Percentiles rank a stretch among this genome's conserved stretches.
phyloP scores from a whole-genome alignment of 139 green algal species.

The Bryopsis sp. region DNA sequence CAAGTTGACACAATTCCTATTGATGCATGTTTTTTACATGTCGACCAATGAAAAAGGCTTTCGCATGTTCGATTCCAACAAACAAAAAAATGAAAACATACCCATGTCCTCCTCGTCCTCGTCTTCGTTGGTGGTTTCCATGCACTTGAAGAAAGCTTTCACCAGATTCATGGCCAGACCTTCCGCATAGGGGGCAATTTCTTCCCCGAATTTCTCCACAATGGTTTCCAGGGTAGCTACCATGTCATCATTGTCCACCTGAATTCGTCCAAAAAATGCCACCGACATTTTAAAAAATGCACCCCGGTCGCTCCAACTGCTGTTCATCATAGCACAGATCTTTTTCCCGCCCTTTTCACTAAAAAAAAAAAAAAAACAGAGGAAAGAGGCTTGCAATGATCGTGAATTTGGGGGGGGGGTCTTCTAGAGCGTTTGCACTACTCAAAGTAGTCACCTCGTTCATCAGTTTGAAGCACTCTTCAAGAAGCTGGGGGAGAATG shows the following conservation, averaged over 20 bases:
- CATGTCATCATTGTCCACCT: slow-evolving; percentile 87
- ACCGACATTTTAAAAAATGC: too few species aligned
- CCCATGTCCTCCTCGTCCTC: slow-evolving; percentile 45
- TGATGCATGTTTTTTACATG: too few species aligned
- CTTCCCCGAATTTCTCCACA: slow-evolving; percentile 88
- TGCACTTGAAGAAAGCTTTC: slow-evolving; percentile 48
- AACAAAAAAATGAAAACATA: too few species aligned
- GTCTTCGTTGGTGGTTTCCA: slow-evolving; percentile 30
- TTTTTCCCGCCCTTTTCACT: too few species aligned
- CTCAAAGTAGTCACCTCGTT: slow-evolving; percentile 60
- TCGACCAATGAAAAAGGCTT: too few species aligned
- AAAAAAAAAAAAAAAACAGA: too few species aligned
- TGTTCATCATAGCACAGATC: too few species aligned
- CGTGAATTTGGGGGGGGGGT: background rate
- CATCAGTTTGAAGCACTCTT: slow-evolving; percentile 84
- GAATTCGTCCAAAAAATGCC: too few species aligned
- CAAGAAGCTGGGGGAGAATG: slow-evolving; percentile 75
- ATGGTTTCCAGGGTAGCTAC: slow-evolving; percentile 89
- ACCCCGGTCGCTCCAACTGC: too few species aligned
- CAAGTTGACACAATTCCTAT: too few species aligned
- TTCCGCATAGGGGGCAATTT: slow-evolving; percentile 86
- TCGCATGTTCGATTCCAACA: too few species aligned
- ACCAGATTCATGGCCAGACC: slow-evolving; percentile 66
- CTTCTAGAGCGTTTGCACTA: background rate
- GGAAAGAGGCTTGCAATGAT: background rate